A percentile compares a stretch with the other conserved stretches of the same genome.
These are phyloP conservation scores for Chrysanthemum seticuspe DNA, from an alignment of 129 eudicot species.

Conservation along the genomic window DNA sequence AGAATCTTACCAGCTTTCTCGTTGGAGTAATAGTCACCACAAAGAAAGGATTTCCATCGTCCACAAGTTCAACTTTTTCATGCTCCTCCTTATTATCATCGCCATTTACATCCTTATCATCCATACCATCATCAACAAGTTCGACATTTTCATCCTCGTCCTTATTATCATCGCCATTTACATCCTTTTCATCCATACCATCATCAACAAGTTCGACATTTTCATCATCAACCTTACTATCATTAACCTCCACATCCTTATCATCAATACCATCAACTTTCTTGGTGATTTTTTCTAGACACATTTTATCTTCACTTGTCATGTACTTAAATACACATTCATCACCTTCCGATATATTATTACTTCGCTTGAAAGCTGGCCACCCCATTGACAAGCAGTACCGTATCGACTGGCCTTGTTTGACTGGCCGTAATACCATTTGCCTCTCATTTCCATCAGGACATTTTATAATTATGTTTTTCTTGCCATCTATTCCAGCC, in stretches of 20 bases:
- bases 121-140: not conserved
- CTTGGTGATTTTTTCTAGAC: constrained; percentile 21
- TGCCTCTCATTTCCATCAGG: constrained; percentile 21
- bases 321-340: constrained; percentile 24
- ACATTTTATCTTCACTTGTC: constrained; percentile 18
- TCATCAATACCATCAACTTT: not conserved
- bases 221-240: no score
- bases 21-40: no score
- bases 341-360: constrained; percentile 23
- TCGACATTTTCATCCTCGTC: not conserved
- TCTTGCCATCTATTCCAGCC: constrained; percentile 12
- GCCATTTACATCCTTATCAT: not conserved
- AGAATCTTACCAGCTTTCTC: no score
- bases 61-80: not conserved
- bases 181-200: not conserved
- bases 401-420: not conserved
- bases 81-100: not conserved
- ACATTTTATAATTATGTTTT: constrained; percentile 13
- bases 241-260: no score
- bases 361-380: constrained; percentile 1
- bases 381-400: constrained; percentile 1
- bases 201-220: not conserved
- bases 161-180: not conserved
- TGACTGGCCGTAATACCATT: not conserved
- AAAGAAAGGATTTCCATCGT: not conserved